phyloP scores from a whole-genome alignment of 305 asterid genomes.

The Fraxinus latifolia region DNA sequence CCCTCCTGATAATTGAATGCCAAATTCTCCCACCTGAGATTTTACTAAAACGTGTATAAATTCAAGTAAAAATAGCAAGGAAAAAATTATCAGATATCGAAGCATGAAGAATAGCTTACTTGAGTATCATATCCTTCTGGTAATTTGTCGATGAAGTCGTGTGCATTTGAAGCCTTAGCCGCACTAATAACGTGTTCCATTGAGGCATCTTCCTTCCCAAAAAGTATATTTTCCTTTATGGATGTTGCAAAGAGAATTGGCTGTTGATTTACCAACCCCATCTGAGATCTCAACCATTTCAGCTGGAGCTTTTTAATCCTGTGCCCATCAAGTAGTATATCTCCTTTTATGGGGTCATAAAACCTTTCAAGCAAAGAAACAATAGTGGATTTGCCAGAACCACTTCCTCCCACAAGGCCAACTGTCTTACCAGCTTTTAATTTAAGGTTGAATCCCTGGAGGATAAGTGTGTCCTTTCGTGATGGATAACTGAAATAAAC shows the following conservation, averaged over 20 bases:
- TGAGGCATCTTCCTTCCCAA: slow-evolving; percentile 57
- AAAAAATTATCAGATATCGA: not conserved
- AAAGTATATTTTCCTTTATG: slow-evolving; percentile 52
- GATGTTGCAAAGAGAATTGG: slow-evolving; percentile 63
- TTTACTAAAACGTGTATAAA: not conserved
- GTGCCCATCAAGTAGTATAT: slow-evolving; percentile 59
- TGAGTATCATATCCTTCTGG: slow-evolving; percentile 61
- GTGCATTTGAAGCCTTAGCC: slow-evolving; percentile 61
- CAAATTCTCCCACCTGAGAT: slow-evolving; percentile 59
- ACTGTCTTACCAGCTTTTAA: slow-evolving; percentile 54
- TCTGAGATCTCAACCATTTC: slow-evolving; percentile 58
- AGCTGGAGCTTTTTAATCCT: slow-evolving; percentile 42
- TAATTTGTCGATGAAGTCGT: slow-evolving; percentile 45
- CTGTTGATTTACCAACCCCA: slow-evolving; percentile 67
- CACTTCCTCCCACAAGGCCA: slow-evolving; percentile 82
- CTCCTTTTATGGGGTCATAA: slow-evolving; percentile 67
- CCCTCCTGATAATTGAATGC: slow-evolving; percentile 65
- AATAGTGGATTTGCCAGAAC: slow-evolving; percentile 73
- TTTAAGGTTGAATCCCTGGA: slow-evolving; percentile 46
- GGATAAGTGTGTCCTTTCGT: slow-evolving; percentile 45
- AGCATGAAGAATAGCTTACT: slow-evolving; percentile 28
- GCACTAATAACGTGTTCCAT: slow-evolving; percentile 41
- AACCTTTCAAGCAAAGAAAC: slow-evolving; percentile 63
- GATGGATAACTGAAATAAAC: slow-evolving; percentile 62
- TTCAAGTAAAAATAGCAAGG: not conserved